Evolutionary conservation across 2,329 filamentous ascomycete species (phyloP).

Genomic region (Grosmannia serpens): DNA sequence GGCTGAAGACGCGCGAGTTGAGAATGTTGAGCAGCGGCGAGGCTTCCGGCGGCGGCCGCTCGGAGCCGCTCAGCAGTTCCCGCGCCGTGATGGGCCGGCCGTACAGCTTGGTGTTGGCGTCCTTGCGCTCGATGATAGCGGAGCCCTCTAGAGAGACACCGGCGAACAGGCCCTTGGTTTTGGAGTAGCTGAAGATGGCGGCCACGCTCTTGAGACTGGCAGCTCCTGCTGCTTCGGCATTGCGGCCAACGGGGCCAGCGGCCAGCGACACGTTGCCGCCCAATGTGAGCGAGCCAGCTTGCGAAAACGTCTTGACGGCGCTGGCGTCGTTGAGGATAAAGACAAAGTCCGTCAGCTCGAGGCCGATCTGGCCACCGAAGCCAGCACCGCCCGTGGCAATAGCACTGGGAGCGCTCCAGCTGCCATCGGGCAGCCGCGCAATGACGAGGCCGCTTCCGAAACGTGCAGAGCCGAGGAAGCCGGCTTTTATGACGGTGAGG

Average conservation of each 20-base stretch:
- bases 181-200: slow-evolving; percentile 92
- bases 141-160: slow-evolving; percentile 91
- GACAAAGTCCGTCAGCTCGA: slow-evolving; percentile 88
- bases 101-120: slow-evolving; percentile 96
- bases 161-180: slow-evolving; percentile 94
- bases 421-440: slow-evolving; percentile 63
- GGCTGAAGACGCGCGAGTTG: slow-evolving; percentile 74
- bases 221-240: slow-evolving; percentile 90
- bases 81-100: slow-evolving; percentile 68
- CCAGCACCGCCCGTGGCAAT: slow-evolving; percentile 73
- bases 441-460: slow-evolving; percentile 77
- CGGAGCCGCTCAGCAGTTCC: slow-evolving; percentile 68
- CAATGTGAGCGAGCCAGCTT: slow-evolving; percentile 80
- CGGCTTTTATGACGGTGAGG: slow-evolving; percentile 76
- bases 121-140: slow-evolving; percentile 84
- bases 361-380: slow-evolving; percentile 76
- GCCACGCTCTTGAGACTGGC: slow-evolving; percentile 82
- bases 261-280: slow-evolving; percentile 95
- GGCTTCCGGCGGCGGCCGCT: slow-evolving; percentile 69
- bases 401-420: slow-evolving; percentile 72
- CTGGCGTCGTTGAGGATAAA: slow-evolving; percentile 91
- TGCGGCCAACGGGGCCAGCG: slow-evolving; percentile 84
- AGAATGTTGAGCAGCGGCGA: slow-evolving; percentile 76
- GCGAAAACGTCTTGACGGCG: slow-evolving; percentile 88
- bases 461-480: slow-evolving; percentile 71